A percentile compares a stretch with the other conserved stretches of the same genome.
Evolutionary conservation across 208 protist species (phyloP).

Genomic region (Wallacemonas rigidus): DNA sequence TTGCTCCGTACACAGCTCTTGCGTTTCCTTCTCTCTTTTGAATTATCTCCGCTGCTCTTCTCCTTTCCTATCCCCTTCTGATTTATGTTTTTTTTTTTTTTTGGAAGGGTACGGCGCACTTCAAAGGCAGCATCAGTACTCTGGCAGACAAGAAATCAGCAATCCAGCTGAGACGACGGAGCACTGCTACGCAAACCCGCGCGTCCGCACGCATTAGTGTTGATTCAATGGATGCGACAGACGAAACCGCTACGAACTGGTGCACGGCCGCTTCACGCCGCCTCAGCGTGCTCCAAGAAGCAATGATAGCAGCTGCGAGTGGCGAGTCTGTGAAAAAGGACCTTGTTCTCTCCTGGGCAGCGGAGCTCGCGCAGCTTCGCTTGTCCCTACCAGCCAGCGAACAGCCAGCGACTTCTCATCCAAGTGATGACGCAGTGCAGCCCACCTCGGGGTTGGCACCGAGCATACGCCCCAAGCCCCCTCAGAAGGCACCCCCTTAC

Average conservation of each 20-base stretch:
- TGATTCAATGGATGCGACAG: no score
- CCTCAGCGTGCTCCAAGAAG: neutral
- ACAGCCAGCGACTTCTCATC: neutral
- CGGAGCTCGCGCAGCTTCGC: constrained; percentile 18
- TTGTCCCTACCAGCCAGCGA: neutral
- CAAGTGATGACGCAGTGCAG: neutral
- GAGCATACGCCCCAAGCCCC: neutral
- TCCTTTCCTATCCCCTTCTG: neutral
- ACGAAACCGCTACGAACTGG: neutral
- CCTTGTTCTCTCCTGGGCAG: neutral
- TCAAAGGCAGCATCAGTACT: neutral
- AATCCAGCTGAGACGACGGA: no score
- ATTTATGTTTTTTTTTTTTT: constrained; percentile 13
- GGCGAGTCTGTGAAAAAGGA: neutral
- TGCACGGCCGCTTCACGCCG: neutral
- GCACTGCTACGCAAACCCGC: no score
- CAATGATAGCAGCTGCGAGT: neutral
- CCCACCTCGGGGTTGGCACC: neutral
- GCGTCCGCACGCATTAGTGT: no score
- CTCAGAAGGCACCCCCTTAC: neutral
- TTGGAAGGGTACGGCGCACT: neutral
- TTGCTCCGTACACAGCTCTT: no score
- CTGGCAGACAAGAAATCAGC: no score
- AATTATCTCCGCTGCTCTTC: no score
- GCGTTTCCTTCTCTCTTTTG: no score